Evolutionary conservation across 805 yeast genomes (phyloP).

Genomic region (Candida parachauliodes): DNA sequence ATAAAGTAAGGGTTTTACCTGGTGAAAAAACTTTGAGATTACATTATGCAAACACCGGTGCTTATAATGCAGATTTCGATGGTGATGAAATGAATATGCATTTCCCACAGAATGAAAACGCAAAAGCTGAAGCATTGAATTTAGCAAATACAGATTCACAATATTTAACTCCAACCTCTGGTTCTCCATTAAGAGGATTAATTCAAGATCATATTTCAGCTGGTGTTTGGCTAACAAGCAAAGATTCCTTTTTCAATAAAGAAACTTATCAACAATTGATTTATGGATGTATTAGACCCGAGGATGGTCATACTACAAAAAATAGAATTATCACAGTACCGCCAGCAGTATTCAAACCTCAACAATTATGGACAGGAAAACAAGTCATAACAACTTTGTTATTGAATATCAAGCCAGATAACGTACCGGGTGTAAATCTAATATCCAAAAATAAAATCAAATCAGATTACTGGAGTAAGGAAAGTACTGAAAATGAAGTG

Average conservation of each 20-base stretch:
- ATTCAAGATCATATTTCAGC: slow-evolving; percentile 99
- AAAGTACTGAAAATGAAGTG: slow-evolving; percentile 82
- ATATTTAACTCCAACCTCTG: slow-evolving; percentile 96
- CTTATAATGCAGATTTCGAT: slow-evolving; percentile 97
- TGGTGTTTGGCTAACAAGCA: slow-evolving; percentile 96
- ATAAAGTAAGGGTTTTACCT: slow-evolving; percentile 92
- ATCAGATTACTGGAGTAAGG: slow-evolving; percentile 90
- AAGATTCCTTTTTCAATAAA: slow-evolving; percentile 86
- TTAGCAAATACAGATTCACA: slow-evolving; percentile 97
- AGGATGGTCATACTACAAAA: slow-evolving; percentile 89
- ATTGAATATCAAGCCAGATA: slow-evolving; percentile 79
- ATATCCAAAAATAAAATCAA: slow-evolving; percentile 83
- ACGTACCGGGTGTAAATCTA: slow-evolving; percentile 89
- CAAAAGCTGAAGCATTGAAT: slow-evolving; percentile 91
- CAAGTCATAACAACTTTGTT: slow-evolving; percentile 92
- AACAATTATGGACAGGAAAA: slow-evolving; percentile 95
- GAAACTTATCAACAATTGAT: slow-evolving; percentile 91
- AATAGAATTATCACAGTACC: slow-evolving; percentile 70
- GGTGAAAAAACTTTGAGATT: slow-evolving; percentile 95
- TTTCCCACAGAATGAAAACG: slow-evolving; percentile 97
- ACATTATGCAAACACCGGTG: slow-evolving; percentile 98
- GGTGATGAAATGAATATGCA: slow-evolving; percentile 99
- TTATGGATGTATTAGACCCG: slow-evolving; percentile 94
- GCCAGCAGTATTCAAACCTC: slow-evolving; percentile 85
- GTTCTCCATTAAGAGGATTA: slow-evolving; percentile 96